Percentiles rank a stretch among this genome's conserved stretches.
Evolutionary conservation across 2,329 filamentous ascomycete genomes (phyloP).

Genomic region (Alternaria arbusti): DNA sequence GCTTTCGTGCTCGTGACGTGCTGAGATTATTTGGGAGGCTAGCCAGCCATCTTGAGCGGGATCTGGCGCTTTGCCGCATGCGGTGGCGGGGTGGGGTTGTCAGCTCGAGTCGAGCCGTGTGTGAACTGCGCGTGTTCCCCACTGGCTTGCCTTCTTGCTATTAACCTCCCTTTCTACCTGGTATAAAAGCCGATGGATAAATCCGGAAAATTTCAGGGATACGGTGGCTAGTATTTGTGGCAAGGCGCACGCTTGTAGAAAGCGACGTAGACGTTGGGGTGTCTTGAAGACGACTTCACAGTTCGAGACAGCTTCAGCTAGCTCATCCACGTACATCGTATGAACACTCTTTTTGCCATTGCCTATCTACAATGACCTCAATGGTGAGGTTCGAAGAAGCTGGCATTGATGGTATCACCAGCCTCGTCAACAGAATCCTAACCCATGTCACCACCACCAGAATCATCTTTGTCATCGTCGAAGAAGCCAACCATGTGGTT

Average conservation of each 20-base stretch:
- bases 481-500: neutral
- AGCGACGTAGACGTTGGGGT: neutral
- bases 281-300: neutral
- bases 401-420: neutral
- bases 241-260: neutral
- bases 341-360: neutral
- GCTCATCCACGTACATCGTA: neutral
- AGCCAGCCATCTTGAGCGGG: neutral
- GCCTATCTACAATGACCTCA: neutral
- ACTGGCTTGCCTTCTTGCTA: neutral
- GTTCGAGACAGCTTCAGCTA: neutral
- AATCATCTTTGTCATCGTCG: neutral
- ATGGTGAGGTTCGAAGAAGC: neutral
- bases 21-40: constrained; percentile 3
- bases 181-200: neutral
- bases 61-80: neutral
- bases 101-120: neutral
- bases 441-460: neutral
- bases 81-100: neutral
- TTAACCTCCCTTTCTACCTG: neutral
- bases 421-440: neutral
- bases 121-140: neutral
- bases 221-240: neutral
- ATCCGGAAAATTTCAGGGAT: neutral
- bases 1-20: constrained; percentile 2